These are phyloP conservation scores for Mycotypha africana DNA, from an alignment of 371 early-diverging fungal species.

Conservation along the genomic window DNA sequence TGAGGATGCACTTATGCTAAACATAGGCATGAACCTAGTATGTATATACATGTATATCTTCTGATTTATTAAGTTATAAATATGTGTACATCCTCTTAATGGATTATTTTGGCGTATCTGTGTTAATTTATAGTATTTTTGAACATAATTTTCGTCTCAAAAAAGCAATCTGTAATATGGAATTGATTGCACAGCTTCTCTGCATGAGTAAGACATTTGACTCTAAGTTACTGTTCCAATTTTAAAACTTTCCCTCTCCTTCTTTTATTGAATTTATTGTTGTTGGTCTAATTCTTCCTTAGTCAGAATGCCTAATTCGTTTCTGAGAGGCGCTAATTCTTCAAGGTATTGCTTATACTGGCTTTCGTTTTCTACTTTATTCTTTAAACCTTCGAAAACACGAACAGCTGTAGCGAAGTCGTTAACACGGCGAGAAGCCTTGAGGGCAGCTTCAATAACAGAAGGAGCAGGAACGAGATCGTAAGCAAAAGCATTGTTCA, in stretches of 20 bases:
- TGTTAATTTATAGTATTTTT: no score
- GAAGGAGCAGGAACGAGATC: slow-evolving; percentile 90
- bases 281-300: slow-evolving; percentile 79
- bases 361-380: slow-evolving; percentile 76
- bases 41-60: no score
- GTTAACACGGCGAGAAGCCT: slow-evolving; percentile 89
- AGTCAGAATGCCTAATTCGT: slow-evolving; percentile 83
- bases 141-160: no score
- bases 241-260: background rate
- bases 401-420: slow-evolving; percentile 90
- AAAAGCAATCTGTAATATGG: no score
- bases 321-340: slow-evolving; percentile 79
- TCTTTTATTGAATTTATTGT: background rate
- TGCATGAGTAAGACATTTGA: no score
- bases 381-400: slow-evolving; percentile 89
- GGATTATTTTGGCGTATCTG: no score
- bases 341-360: slow-evolving; percentile 87
- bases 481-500: slow-evolving; percentile 95
- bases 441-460: slow-evolving; percentile 84
- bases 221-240: no score
- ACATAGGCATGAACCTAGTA: no score
- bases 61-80: no score
- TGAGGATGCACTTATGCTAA: no score
- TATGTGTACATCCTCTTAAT: no score
- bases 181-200: no score